Percentiles rank a stretch among this genome's conserved stretches.
These are phyloP conservation scores for Trichoderma cornu-damae DNA, from an alignment of 2,329 filamentous ascomycete species.

Conservation along the genomic window DNA sequence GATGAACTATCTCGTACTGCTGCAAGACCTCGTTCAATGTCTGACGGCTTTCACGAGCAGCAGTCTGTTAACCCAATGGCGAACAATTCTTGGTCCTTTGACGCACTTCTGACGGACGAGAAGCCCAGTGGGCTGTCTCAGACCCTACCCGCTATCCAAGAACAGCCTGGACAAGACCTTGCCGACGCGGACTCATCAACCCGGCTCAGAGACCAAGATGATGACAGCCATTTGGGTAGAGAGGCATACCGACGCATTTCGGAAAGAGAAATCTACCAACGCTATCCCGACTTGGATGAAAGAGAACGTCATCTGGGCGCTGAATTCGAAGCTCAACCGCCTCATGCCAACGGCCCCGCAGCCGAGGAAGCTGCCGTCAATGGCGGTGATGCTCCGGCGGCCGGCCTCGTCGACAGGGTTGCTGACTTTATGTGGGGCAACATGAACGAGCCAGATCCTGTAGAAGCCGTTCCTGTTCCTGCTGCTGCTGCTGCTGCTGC, in stretches of 20 bases:
- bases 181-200: neutral
- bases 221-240: neutral
- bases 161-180: neutral
- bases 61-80: constrained; percentile 48
- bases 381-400: constrained; percentile 20
- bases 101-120: constrained; percentile 32
- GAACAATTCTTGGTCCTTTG: constrained; percentile 59
- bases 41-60: constrained; percentile 49
- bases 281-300: neutral
- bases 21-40: constrained; percentile 48
- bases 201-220: neutral
- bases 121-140: neutral
- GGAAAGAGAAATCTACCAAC: neutral
- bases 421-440: constrained; percentile 60
- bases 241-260: neutral
- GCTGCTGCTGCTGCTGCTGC: neutral
- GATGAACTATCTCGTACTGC: constrained; percentile 19
- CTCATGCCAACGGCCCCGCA: neutral
- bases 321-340: constrained; percentile 2
- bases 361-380: constrained; percentile 19
- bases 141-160: neutral
- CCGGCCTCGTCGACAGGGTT: constrained; percentile 33
- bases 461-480: constrained; percentile 15
- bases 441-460: constrained; percentile 37
- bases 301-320: neutral